Conservation (phyloP, 495 filamentous ascomycete species). For the Penicillium silybi region DNA sequence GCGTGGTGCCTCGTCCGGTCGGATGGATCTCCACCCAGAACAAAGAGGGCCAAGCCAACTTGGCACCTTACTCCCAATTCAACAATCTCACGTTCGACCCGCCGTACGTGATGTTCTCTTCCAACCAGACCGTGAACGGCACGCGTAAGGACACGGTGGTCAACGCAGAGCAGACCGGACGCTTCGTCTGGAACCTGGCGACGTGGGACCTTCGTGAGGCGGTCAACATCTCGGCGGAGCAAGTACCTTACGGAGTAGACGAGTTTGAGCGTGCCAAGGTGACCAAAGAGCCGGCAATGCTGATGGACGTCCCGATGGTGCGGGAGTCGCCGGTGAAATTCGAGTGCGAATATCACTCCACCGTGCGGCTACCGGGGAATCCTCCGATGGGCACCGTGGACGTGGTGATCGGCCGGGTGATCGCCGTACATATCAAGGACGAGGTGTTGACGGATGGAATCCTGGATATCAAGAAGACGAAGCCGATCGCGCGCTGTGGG, state of each 20-base stretch:
- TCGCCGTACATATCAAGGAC: constrained; percentile 52
- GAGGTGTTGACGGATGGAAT: constrained; percentile 46
- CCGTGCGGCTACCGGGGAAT: constrained; percentile 48
- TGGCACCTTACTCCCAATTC: constrained; percentile 57
- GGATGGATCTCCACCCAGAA: constrained; percentile 45
- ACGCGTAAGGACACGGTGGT: constrained; percentile 50
- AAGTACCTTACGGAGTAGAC: constrained; percentile 42
- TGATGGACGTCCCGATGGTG: constrained; percentile 48
- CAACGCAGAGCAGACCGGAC: constrained; percentile 50
- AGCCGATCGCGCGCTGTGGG: constrained; percentile 56
- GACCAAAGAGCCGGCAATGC: constrained; percentile 38
- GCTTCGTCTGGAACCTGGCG: constrained; percentile 56
- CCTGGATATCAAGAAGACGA: constrained; percentile 50
- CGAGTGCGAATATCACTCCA: constrained; percentile 52
- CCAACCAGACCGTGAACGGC: constrained; percentile 43
- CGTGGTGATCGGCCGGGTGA: constrained; percentile 53
- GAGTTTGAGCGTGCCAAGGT: constrained; percentile 49
- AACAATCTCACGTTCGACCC: constrained; percentile 60
- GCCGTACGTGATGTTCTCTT: constrained; percentile 53
- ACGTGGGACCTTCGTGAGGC: constrained; percentile 50
- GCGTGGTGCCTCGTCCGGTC: constrained; percentile 41
- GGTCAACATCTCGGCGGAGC: constrained; percentile 48
- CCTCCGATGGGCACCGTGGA: constrained; percentile 52
- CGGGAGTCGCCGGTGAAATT: constrained; percentile 50
- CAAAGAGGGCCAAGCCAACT: constrained; percentile 36